phyloP scores from a whole-genome alignment of 2,329 filamentous ascomycete species.

The Rhinocladiella mackenziei region DNA sequence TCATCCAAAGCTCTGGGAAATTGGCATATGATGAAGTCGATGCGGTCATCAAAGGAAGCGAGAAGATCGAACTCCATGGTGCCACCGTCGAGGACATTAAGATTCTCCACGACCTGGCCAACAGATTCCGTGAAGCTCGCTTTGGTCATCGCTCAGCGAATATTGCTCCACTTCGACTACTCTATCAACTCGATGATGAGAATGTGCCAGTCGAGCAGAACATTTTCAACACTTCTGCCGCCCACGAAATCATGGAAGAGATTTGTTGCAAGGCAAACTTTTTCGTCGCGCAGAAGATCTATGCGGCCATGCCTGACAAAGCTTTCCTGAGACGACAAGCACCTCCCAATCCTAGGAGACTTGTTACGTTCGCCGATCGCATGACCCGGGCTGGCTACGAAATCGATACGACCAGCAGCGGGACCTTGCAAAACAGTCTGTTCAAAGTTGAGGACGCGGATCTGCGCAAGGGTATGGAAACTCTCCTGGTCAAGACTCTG shows the following conservation, averaged over 20 bases:
- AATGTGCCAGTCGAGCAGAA: slow-evolving; percentile 96
- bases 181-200: slow-evolving; percentile 95
- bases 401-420: slow-evolving; percentile 84
- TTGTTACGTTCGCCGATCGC: slow-evolving; percentile 85
- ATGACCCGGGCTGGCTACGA: slow-evolving; percentile 90
- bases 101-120: slow-evolving; percentile 72
- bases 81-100: slow-evolving; percentile 72
- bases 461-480: slow-evolving; percentile 96
- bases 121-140: slow-evolving; percentile 85
- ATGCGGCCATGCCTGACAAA: slow-evolving; percentile 77
- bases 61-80: slow-evolving; percentile 60
- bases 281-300: slow-evolving; percentile 80
- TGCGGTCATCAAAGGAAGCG: slow-evolving; percentile 64
- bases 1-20: slow-evolving; percentile 88
- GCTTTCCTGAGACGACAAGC: slow-evolving; percentile 84
- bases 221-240: slow-evolving; percentile 84
- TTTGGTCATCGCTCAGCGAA: slow-evolving; percentile 74
- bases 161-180: slow-evolving; percentile 78
- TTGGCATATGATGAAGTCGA: slow-evolving; percentile 83
- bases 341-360: slow-evolving; percentile 77
- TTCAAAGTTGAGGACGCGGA: slow-evolving; percentile 89
- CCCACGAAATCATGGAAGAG: slow-evolving; percentile 92
- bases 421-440: slow-evolving; percentile 85
- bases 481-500: slow-evolving; percentile 90
- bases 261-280: slow-evolving; percentile 89